Base-by-base conservation (phyloP, 495 filamentous ascomycete species). In the Clavariopsis aquatica region DNA sequence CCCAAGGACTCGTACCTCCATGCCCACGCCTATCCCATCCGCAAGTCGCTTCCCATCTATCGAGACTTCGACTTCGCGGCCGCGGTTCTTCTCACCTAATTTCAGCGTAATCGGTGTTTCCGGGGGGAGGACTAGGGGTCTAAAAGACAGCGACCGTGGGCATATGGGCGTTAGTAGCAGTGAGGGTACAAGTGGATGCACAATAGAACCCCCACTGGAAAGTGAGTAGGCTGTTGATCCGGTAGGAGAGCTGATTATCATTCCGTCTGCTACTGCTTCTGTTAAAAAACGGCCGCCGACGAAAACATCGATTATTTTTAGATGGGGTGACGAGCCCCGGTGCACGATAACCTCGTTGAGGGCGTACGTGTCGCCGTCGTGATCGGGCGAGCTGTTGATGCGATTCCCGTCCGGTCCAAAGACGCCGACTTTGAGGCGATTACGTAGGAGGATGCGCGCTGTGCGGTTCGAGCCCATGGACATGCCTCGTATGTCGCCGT, bases 301-400 rank as follows among this genome's bases (percentile, higher is more conserved):
- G 72, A 82, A 94, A 41, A 98, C 88, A 63, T 93, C 90, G 65
- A 98, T 84, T 61, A 96, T 88, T 9, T 91, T 89, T 1, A 98
- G 83, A 76, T 98, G 94, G 0, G 94, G 91, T 62, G 91, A 87
- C 38, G 86, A 83, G 53, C 94, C 94, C 15, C 94, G 89, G 72
- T 98, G 95, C 51, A 98, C 87, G 27, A 94, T 88, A 8, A 98
- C 83, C 73, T 98, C 94, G 72, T 98, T 98, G 78, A 98, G 90
- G 52, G 94, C 94, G 72, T 96, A 93, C 3, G 92, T 82, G 36
- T 83, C 87, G 49, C 65, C 72, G 5, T 72, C 22, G 52, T 72
- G 65, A 66, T 73, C 53, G 28, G 52, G 15, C 20, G 34, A n/a
- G n/a, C n/a, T 34, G 60, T 66, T 55, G 34, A 72, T 54, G 49